Conservation (phyloP, 2,329 filamentous ascomycete species). For the Fusarium caatingaense region DNA sequence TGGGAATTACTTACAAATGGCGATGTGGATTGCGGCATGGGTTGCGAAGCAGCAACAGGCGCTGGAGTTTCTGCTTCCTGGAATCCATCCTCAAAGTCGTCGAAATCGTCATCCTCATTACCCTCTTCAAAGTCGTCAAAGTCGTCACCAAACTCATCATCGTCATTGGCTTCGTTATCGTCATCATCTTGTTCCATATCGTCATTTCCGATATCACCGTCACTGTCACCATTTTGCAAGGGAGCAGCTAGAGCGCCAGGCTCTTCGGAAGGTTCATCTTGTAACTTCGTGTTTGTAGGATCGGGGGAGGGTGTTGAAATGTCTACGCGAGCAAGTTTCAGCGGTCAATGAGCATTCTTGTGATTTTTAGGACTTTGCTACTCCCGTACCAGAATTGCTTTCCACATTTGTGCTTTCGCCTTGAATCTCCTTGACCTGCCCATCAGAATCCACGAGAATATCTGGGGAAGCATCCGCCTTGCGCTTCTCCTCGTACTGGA, state of each 20-base stretch:
- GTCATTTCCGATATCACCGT: conserved; percentile 17
- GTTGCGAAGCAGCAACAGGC: conserved; percentile 41
- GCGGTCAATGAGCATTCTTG: conserved; percentile 42
- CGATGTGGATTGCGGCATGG: conserved; percentile 54
- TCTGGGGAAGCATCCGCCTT: conserved; percentile 66
- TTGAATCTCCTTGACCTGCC: conserved; percentile 50
- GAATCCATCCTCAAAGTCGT: conserved; percentile 80
- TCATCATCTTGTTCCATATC: conserved; percentile 18
- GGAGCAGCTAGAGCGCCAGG: conserved; percentile 25
- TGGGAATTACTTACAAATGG: conserved; percentile 57
- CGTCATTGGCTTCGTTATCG: conserved; percentile 46
- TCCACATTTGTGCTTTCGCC: conserved; percentile 39
- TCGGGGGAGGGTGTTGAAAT: conserved; percentile 43
- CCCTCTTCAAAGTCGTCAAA: conserved; percentile 73
- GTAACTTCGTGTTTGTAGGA: conserved; percentile 45
- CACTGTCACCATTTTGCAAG: conserved; percentile 43
- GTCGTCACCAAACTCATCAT: conserved; percentile 67
- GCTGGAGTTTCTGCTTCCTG: conserved; percentile 62
- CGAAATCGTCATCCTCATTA: conserved; percentile 67
- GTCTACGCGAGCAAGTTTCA: conserved; percentile 44
- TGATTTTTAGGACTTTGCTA: conserved; percentile 38
- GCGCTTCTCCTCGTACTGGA: conserved; percentile 59
- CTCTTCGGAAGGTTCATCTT: conserved; percentile 48
- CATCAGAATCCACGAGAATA: conserved; percentile 60
- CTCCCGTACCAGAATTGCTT: conserved; percentile 46